phyloP scores from a whole-genome alignment of 768 basidiomycete genomes.

The Roridomyces roridus region DNA sequence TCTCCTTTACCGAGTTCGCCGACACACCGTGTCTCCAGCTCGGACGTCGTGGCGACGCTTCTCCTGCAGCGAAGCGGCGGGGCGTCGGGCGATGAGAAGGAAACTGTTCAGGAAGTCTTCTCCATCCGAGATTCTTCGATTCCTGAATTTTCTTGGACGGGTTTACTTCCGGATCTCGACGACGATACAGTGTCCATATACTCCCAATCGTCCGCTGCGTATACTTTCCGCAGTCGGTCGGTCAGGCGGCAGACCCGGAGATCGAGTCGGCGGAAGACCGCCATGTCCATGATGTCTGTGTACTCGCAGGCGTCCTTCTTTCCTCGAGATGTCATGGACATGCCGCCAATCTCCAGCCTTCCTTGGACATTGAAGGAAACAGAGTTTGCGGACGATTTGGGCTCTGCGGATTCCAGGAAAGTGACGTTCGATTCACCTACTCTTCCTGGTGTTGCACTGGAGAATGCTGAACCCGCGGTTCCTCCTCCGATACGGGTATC shows the following conservation, averaged over 20 bases:
- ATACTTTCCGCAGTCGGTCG: constrained; percentile 17
- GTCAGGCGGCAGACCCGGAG: constrained; percentile 1
- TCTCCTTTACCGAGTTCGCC: neutral
- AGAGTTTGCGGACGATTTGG: neutral
- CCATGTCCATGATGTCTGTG: constrained; percentile 19
- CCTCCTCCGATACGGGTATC: no score
- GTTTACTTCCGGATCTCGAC: constrained; percentile 2
- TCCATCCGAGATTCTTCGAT: no score
- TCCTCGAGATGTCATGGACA: constrained; percentile 9
- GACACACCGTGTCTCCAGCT: neutral
- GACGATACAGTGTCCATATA: constrained; percentile 18
- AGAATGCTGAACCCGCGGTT: no score
- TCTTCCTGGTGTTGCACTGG: constrained; percentile 10
- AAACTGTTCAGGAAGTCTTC: no score
- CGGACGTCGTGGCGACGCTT: no score
- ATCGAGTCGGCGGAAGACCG: neutral
- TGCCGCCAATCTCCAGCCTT: constrained; percentile 5
- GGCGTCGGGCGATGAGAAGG: no score
- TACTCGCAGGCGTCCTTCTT: constrained; percentile 23
- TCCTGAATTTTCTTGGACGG: constrained; percentile 15
- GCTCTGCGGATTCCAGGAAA: constrained; percentile 1
- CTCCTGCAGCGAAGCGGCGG: no score
- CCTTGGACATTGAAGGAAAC: constrained; percentile 2
- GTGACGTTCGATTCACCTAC: constrained; percentile 10
- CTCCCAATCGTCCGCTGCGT: constrained; percentile 18